Conservation (phyloP, 2,329 filamentous ascomycete genomes). For the Zymoseptoria ardabiliae region DNA sequence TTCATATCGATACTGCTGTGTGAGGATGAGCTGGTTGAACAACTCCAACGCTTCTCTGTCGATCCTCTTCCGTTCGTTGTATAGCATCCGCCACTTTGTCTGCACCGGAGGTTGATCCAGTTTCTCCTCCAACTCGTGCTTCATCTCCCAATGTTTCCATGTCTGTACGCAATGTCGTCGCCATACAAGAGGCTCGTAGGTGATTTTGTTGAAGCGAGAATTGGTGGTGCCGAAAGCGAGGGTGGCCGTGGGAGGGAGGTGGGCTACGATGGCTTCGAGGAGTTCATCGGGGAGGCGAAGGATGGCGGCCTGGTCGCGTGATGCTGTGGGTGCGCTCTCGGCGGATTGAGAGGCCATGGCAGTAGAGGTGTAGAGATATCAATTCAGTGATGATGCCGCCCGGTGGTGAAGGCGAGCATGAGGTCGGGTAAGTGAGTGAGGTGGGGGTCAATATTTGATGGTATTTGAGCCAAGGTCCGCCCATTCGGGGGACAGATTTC, state of each 20-base stretch:
- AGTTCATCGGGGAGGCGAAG: constrained; percentile 69
- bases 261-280: constrained; percentile 67
- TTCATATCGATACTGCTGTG: constrained; percentile 60
- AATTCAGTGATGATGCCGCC: not conserved
- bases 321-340: not conserved
- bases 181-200: constrained; percentile 72
- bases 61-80: constrained; percentile 30
- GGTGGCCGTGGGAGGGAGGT: constrained; percentile 46
- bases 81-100: constrained; percentile 57
- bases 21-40: constrained; percentile 63
- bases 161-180: constrained; percentile 60
- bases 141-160: constrained; percentile 69
- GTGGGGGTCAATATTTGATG: too few relatives aligned
- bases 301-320: constrained; percentile 3
- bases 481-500: too few relatives aligned
- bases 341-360: not conserved
- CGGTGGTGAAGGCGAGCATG: not conserved
- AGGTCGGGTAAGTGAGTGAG: too few relatives aligned
- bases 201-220: constrained; percentile 56
- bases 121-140: constrained; percentile 54
- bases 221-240: constrained; percentile 53
- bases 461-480: too few relatives aligned
- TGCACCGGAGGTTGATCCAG: constrained; percentile 32
- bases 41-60: constrained; percentile 29
- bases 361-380: not conserved